Base-by-base conservation (phyloP, 1,139 yeast species). In the Yamadazyma epiphylla region DNA sequence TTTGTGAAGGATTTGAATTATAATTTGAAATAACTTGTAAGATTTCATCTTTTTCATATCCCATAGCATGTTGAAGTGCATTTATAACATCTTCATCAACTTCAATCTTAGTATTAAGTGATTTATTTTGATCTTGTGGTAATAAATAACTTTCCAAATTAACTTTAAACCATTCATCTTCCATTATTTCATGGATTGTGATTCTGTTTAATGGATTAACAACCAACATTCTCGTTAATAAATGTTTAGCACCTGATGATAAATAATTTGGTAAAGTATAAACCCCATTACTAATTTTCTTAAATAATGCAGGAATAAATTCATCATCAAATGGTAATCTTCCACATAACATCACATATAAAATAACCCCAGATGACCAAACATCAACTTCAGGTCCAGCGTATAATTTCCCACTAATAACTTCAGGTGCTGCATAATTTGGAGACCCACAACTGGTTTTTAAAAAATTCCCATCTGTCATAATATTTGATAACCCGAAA, bases 311-410 rank as follows among this genome's bases (percentile, higher is more conserved):
- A 4, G 99, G 99, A 36, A 91, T 91, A 53, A 89, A 86, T 49
- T 91, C 98, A 55, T 91, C 98, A 58, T 91, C 98, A 58, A 94
- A 94, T 9, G 99, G 99, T 44, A 94, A 72, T 51, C 97, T 73
- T 22, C 99, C 97, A 61, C 97, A 91, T 33, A 91, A 71, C 96
- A 91, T 88, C 28, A 94, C 98, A 49, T 89, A 91, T 38, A 91
- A 69, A 33, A 94, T 91, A 29, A 94, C 97, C 46, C 99, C 98
- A 47, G 95, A 84, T 0, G 95, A 85, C 99, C 99, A 94, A 31
- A 94, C 97, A 56, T 94, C 98, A 29, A 91, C 98, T 60, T 91
- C 98, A 3, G 97, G 97, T 4, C 98, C 98, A 2, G 97, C 98
- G 51, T 91, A 91, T 36, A 91, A 70, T 54, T 94, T 89, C 27